Conservation (phyloP, 306 rosid species). For the Arachis stenosperma region DNA sequence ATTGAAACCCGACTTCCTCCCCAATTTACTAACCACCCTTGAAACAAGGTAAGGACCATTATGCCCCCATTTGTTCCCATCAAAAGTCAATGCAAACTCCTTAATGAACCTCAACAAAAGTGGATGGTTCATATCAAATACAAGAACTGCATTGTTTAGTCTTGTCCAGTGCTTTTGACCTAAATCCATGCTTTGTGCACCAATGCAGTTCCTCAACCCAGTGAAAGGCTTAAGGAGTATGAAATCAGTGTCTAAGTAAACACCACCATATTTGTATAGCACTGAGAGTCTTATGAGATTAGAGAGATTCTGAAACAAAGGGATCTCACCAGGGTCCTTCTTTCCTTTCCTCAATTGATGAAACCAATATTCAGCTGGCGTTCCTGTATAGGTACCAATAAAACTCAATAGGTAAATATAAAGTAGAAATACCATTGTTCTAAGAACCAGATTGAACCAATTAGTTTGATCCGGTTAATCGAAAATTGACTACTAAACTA, state of each 20-base stretch:
- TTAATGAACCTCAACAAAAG: slow-evolving; percentile 66
- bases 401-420: too few species aligned
- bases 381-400: not conserved
- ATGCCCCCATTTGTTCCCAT: slow-evolving; percentile 84
- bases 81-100: slow-evolving; percentile 71
- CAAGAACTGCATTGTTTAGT: slow-evolving; percentile 75
- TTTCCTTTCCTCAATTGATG: slow-evolving; percentile 61
- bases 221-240: slow-evolving; percentile 56
- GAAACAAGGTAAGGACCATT: slow-evolving; percentile 92
- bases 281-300: slow-evolving; percentile 69
- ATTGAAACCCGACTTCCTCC: slow-evolving; percentile 40
- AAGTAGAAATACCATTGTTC: too few species aligned
- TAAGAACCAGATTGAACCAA: too few species aligned
- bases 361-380: slow-evolving; percentile 64
- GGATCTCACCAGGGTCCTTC: slow-evolving; percentile 83
- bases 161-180: slow-evolving; percentile 64
- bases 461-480: too few species aligned
- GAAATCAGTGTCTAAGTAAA: slow-evolving; percentile 76
- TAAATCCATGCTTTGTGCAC: slow-evolving; percentile 66
- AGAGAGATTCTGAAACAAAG: slow-evolving; percentile 74
- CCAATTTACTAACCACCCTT: slow-evolving; percentile 59
- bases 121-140: slow-evolving; percentile 81
- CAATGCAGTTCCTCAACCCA: slow-evolving; percentile 68
- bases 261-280: slow-evolving; percentile 76
- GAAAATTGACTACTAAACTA: too few species aligned